Conservation (phyloP, 805 yeast species). For the Candida insectorum region DNA sequence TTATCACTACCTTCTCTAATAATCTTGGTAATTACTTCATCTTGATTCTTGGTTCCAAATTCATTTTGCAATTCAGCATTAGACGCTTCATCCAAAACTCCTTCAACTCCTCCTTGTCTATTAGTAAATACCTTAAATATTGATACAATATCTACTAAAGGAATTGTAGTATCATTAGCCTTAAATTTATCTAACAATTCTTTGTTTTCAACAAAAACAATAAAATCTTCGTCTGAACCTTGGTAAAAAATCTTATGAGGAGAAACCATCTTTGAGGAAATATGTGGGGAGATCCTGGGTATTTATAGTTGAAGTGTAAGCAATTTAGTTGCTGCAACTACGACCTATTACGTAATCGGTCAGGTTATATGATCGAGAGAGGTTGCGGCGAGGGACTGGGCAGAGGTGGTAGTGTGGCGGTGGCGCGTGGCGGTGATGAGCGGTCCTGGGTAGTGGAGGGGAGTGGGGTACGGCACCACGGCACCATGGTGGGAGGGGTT, state of each 20-base stretch:
- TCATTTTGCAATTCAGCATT: constrained; percentile 60
- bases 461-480: no score
- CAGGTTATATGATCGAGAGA: no score
- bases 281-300: not conserved
- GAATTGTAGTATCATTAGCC: constrained; percentile 47
- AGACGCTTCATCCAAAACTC: constrained; percentile 70
- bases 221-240: constrained; percentile 62
- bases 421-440: no score
- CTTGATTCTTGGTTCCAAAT: constrained; percentile 57
- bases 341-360: no score
- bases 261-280: constrained; percentile 14
- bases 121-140: constrained; percentile 63
- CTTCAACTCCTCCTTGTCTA: constrained; percentile 66
- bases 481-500: no score
- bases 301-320: no score
- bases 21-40: constrained; percentile 58
- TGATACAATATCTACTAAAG: constrained; percentile 61
- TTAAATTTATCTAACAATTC: constrained; percentile 47
- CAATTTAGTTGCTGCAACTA: no score
- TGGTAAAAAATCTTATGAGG: constrained; percentile 56
- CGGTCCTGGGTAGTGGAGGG: no score
- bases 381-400: no score
- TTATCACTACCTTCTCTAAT: constrained; percentile 58
- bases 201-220: constrained; percentile 58
- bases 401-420: no score